Conservation (phyloP, 768 basidiomycete genomes). For the Mycena vitilis region DNA sequence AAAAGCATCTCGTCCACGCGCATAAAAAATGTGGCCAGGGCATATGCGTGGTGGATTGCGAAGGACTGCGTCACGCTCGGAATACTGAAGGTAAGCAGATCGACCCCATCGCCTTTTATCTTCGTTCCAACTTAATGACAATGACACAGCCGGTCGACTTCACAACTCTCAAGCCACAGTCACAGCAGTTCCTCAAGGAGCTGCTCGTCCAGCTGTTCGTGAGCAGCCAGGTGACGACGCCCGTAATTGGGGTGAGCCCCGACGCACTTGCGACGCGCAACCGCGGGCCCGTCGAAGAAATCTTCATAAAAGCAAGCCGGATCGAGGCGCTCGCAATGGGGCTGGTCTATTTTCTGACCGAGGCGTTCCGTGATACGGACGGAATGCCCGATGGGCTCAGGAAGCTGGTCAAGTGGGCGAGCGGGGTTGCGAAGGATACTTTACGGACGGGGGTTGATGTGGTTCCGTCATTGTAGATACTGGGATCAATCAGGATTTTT, state of each 20-base stretch:
- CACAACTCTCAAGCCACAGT: conserved; percentile 71
- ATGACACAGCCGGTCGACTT: conserved; percentile 87
- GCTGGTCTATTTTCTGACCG: conserved; percentile 74
- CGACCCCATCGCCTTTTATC: background rate
- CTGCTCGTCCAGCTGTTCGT: conserved; percentile 78
- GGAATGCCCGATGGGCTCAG: conserved; percentile 48
- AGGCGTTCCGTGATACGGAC: conserved; percentile 50
- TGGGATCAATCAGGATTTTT: background rate
- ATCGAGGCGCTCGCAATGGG: conserved; percentile 79
- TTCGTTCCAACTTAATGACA: conserved; percentile 5
- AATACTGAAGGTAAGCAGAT: conserved; percentile 79
- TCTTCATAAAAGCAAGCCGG: conserved; percentile 80
- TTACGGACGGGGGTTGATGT: conserved; percentile 73
- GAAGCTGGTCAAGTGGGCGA: conserved; percentile 74
- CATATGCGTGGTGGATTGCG: conserved; percentile 94
- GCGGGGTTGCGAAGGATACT: conserved; percentile 74
- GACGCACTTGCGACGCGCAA: conserved; percentile 58
- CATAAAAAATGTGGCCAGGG: conserved; percentile 80
- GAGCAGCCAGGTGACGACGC: conserved; percentile 79
- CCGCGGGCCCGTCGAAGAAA: conserved; percentile 74
- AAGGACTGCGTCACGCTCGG: conserved; percentile 81
- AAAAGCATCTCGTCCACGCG: conserved; percentile 68
- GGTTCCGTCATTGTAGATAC: conserved; percentile 43
- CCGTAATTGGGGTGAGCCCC: conserved; percentile 58
- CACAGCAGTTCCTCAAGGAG: conserved; percentile 74